Percentiles rank a stretch among this genome's conserved stretches.
Evolutionary conservation across 148 eudicot genomes (phyloP).

Genomic region (Agrostemma githago): DNA sequence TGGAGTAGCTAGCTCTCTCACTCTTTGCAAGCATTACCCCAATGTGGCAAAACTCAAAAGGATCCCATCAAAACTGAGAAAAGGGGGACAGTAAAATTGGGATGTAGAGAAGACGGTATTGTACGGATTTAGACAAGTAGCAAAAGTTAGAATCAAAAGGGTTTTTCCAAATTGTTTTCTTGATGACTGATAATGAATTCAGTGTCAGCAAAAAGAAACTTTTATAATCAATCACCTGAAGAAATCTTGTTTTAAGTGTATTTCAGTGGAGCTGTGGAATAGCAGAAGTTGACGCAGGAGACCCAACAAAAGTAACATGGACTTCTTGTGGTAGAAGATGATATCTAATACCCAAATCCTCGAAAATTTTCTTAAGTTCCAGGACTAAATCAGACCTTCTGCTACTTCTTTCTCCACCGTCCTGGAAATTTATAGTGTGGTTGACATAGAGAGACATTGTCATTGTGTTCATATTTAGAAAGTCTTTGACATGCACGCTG

Average conservation of each 20-base stretch:
- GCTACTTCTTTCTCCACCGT: conserved; percentile 43
- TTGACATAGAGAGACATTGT: conserved; percentile 56
- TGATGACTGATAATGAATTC: no score
- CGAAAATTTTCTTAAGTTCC: conserved; percentile 70
- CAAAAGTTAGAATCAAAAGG: no score
- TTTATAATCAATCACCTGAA: no score
- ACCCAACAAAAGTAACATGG: conserved; percentile 36
- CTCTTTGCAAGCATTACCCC: no score
- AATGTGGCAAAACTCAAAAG: no score
- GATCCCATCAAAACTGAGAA: no score
- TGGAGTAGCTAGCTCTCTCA: no score
- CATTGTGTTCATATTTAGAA: conserved; percentile 69
- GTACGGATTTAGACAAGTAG: no score
- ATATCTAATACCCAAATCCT: conserved; percentile 54
- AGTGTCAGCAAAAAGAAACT: no score
- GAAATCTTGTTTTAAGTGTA: not conserved
- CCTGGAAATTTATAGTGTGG: conserved; percentile 82
- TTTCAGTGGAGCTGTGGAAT: not conserved
- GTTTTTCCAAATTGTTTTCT: no score
- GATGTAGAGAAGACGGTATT: no score
- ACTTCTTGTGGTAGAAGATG: conserved; percentile 73
- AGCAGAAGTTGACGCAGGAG: conserved; percentile 29
- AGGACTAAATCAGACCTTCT: conserved; percentile 62
- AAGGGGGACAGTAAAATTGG: no score
- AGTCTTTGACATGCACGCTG: conserved; percentile 58